Percentiles rank a stretch among this genome's conserved stretches.
These are phyloP conservation scores for Xylaria venustula DNA, from an alignment of 495 filamentous ascomycete genomes.

Conservation along the genomic window DNA sequence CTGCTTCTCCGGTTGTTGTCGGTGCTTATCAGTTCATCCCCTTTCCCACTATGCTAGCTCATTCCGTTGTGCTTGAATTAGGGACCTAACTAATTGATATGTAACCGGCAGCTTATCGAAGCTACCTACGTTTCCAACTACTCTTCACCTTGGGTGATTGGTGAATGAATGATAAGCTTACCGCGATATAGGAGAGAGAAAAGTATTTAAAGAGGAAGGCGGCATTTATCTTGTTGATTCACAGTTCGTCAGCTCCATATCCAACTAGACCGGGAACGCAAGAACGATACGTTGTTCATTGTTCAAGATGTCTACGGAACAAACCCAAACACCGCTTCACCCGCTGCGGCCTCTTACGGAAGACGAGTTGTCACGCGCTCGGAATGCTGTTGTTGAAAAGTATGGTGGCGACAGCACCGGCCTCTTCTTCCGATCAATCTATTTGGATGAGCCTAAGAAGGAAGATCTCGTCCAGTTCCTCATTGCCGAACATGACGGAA, in stretches of 20 bases:
- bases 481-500: constrained; percentile 41
- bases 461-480: constrained; percentile 48
- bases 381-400: constrained; percentile 27
- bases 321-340: constrained; percentile 37
- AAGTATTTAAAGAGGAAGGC: constrained; percentile 2
- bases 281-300: too few relatives aligned
- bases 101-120: not conserved
- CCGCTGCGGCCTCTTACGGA: constrained; percentile 60
- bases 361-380: constrained; percentile 51
- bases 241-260: not conserved
- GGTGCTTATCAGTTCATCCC: too few relatives aligned
- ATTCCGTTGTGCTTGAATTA: not conserved
- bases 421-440: constrained; percentile 63
- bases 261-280: not conserved
- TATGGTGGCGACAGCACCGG: constrained; percentile 24
- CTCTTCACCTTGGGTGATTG: not conserved
- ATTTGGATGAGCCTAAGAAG: constrained; percentile 63
- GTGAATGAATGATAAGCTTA: constrained; percentile 1
- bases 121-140: not conserved
- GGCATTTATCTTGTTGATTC: not conserved
- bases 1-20: too few relatives aligned
- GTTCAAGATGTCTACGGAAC: constrained; percentile 20
- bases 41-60: not conserved
- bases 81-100: not conserved
- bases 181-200: not conserved